Evolutionary conservation across 1,284 basidiomycete species (phyloP).

Genomic region (Trichosporon sp.): DNA sequence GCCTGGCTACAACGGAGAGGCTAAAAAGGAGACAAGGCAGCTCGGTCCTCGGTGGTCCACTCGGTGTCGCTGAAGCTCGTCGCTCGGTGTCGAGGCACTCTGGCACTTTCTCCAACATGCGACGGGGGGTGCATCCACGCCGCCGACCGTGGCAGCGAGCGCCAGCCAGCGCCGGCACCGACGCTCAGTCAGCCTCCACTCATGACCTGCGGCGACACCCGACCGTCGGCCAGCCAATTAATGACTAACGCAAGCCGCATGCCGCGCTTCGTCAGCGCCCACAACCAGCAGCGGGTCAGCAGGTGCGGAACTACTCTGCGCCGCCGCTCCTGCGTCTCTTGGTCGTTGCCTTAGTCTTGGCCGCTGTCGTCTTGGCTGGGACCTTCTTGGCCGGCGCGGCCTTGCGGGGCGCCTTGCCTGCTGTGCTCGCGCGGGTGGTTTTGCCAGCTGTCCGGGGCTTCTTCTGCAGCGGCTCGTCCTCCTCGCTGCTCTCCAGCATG

Average conservation of each 20-base stretch:
- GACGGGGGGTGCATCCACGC: not conserved
- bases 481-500: constrained; percentile 40
- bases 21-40: no score
- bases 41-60: not conserved
- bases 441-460: constrained; percentile 33
- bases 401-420: not conserved
- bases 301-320: not conserved
- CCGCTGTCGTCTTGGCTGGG: not conserved
- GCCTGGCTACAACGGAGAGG: no score
- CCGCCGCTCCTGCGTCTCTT: not conserved
- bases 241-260: not conserved
- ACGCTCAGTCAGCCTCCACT: constrained; percentile 7
- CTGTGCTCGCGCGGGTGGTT: constrained; percentile 28
- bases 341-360: no score
- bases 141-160: no score
- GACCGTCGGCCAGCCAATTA: not conserved
- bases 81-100: not conserved
- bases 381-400: not conserved
- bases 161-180: not conserved
- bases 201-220: not conserved
- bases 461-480: constrained; percentile 34
- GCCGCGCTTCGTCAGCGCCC: constrained; percentile 9
- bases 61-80: not conserved
- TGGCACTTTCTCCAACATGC: not conserved
- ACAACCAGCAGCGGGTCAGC: not conserved